Conservation (phyloP, 441 rosid species). For the Populus trichocarpa region DNA sequence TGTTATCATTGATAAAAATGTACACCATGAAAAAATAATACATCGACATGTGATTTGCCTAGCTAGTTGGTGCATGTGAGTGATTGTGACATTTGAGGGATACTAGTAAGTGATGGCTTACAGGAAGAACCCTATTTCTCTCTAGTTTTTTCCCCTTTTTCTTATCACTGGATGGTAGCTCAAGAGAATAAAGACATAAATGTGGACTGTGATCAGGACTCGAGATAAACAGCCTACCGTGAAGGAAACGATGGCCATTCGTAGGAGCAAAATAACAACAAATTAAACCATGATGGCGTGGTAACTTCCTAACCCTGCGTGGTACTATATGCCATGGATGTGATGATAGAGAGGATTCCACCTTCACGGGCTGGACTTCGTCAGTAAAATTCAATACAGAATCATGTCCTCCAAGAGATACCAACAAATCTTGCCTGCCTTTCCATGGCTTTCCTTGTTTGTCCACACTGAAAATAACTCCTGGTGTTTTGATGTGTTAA, state of each 20-base stretch:
- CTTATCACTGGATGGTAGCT: not conserved
- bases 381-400: not conserved
- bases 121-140: not conserved
- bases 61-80: conserved; percentile 30
- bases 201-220: not conserved
- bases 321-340: not conserved
- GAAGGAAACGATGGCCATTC: not conserved
- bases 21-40: not conserved
- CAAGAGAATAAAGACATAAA: not conserved
- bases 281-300: too few species aligned
- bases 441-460: not conserved
- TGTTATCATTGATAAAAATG: not conserved
- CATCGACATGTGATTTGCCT: conserved; percentile 23
- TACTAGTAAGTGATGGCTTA: not conserved
- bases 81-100: conserved; percentile 28
- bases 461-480: not conserved
- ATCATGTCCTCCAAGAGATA: not conserved
- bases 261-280: too few species aligned
- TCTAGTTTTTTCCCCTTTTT: too few species aligned
- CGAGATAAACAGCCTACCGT: not conserved
- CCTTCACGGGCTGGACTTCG: not conserved
- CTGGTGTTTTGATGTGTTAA: not conserved
- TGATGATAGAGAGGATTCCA: not conserved
- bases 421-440: conserved; percentile 15
- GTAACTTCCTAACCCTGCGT: not conserved